Evolutionary conservation across 768 basidiomycete species (phyloP), one percentile per base, ranked within the genome.

Genomic region (Lactarius evosmus): DNA sequence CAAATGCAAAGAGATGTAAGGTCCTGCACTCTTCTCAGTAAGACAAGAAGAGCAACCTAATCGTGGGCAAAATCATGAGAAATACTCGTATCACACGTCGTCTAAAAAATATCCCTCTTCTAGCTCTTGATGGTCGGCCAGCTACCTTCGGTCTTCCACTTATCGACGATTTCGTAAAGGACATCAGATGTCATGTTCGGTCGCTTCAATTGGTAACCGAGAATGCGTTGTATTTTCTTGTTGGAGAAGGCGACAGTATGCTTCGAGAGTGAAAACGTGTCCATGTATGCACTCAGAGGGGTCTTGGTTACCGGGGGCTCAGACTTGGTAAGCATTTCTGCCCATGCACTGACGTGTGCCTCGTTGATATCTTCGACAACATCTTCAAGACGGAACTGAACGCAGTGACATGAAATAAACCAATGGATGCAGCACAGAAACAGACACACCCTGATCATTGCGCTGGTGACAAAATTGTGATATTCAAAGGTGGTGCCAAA

Each of bases 401-500:
- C 44, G 58, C 1, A 44, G 32, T 41, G 59, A 36, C 54, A 22
- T 67, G 34, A 70, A 44, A 19, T 52, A 8, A 36, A 44, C n/a
- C 0, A 49, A 2, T 25, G 58, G 33, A 17, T 56, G 38, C 17
- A 4, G 44, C 25, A 25, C 5, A 25, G 7, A 17, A 22, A 19
- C 38, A 58, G 4, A 70, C 74, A 38, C 64, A 85, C 91, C 80
- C 87, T 89, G 56, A 88, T 82, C 46, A 86, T 71, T 2, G 87
- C 81, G 67, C 81, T 87, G 67, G 85, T 84, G 25, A 93, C 73
- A 61, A 89, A 72, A 59, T 84, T 86, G 77, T 91, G 86, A 71
- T 91, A 94, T 69, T 93, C 90, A 41, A 89, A 89, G 0, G 85
- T 84, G 16, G 91, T 91, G 51, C 85, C 87, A 69, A 93, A 93